phyloP scores from a whole-genome alignment of 2,329 filamentous ascomycete genomes.

The Xylariaceae sp. region DNA sequence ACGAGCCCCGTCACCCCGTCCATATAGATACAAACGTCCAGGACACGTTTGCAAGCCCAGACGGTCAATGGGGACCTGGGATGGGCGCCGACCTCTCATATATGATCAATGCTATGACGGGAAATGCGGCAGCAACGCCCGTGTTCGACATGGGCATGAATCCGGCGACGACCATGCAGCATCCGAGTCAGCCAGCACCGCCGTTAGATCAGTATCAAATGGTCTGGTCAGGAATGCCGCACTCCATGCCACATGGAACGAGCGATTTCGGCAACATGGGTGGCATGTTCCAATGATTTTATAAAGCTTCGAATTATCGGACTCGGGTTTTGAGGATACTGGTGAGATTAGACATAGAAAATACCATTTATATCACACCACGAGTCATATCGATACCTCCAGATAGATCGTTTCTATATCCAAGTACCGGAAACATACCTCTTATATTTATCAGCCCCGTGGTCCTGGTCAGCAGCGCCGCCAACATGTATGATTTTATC shows the following conservation, averaged over 20 bases:
- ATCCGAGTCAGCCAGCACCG: conserved; percentile 10
- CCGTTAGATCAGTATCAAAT: conserved; percentile 19
- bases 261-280: conserved; percentile 16
- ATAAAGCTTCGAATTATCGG: not conserved
- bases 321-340: not conserved
- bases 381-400: not conserved
- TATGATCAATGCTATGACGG: conserved; percentile 38
- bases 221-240: conserved; percentile 22
- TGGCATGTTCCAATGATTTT: conserved; percentile 21
- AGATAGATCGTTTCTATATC: too few species aligned
- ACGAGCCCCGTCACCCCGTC: conserved; percentile 35
- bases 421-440: too few species aligned
- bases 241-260: conserved; percentile 15
- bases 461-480: too few species aligned
- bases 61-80: conserved; percentile 27
- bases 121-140: conserved; percentile 18
- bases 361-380: not conserved
- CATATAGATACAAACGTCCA: conserved; percentile 30
- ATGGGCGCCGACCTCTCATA: conserved; percentile 34
- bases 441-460: too few species aligned
- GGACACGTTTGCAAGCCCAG: conserved; percentile 27
- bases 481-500: too few species aligned
- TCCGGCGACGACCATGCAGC: conserved; percentile 8
- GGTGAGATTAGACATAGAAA: conserved; percentile 1
- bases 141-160: conserved; percentile 17